Evolutionary conservation across 2,329 filamentous ascomycete genomes (phyloP).

Genomic region (Colletotrichum viniferum): DNA sequence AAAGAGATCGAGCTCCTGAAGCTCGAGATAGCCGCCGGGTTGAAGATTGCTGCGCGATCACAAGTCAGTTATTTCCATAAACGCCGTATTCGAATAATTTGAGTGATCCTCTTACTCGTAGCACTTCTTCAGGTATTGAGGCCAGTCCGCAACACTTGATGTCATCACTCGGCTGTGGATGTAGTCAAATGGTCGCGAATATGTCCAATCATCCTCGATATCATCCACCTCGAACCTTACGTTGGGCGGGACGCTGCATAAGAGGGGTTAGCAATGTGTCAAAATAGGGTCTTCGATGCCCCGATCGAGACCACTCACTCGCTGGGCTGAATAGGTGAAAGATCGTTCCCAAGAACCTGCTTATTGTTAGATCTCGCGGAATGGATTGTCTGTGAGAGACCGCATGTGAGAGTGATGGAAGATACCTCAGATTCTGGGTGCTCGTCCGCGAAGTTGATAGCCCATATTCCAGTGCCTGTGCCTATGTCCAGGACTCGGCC

Average conservation of each 20-base stretch:
- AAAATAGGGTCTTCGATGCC: too few relatives aligned
- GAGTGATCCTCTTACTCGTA: neutral
- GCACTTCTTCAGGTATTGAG: neutral
- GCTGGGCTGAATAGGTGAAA: constrained; percentile 33
- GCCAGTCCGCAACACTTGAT: constrained; percentile 44
- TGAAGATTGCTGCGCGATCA: constrained; percentile 28
- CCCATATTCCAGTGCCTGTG: constrained; percentile 28
- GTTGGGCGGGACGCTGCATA: constrained; percentile 35
- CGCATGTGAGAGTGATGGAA: too few relatives aligned
- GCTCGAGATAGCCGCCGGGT: constrained; percentile 47
- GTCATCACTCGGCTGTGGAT: constrained; percentile 37
- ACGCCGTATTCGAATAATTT: too few relatives aligned
- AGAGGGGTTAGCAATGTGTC: too few relatives aligned
- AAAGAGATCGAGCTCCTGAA: constrained; percentile 19
- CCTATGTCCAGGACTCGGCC: constrained; percentile 24
- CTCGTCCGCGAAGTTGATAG: constrained; percentile 30
- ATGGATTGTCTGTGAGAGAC: too few relatives aligned
- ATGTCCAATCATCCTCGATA: constrained; percentile 36
- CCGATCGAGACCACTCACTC: too few relatives aligned
- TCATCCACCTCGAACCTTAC: constrained; percentile 46
- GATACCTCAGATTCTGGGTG: constrained; percentile 22
- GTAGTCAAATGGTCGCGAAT: constrained; percentile 34
- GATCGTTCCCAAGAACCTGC: constrained; percentile 30
- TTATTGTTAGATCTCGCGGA: too few relatives aligned
- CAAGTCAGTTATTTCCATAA: neutral